Conservation (phyloP, 371 early-diverging fungal genomes). For the Apophysomyces sp. region DNA sequence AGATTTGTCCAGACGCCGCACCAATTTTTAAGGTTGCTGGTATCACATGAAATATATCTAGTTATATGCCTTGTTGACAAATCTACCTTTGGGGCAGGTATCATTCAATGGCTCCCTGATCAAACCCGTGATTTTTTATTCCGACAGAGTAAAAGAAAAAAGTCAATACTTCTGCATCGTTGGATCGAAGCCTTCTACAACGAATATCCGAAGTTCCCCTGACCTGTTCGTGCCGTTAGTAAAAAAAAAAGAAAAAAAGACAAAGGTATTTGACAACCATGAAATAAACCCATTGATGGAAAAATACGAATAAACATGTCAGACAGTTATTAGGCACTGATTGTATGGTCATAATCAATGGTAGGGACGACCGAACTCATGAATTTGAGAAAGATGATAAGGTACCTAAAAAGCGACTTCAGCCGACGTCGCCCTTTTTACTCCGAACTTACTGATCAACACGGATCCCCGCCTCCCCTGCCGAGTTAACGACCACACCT, state of each 20-base stretch:
- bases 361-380: slow-evolving; percentile 96
- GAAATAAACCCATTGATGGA: neutral
- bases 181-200: neutral
- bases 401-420: slow-evolving; percentile 51
- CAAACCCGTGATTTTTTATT: neutral
- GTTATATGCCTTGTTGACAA: neutral
- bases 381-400: slow-evolving; percentile 94
- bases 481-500: slow-evolving; percentile 17
- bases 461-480: slow-evolving; percentile 57
- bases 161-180: neutral
- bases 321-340: slow-evolving; percentile 37
- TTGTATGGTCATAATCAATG: slow-evolving; percentile 96
- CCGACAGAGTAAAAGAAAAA: neutral
- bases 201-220: neutral
- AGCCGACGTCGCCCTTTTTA: neutral
- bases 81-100: neutral
- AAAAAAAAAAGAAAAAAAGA: neutral
- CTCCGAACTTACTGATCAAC: slow-evolving; percentile 83
- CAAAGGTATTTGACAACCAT: neutral
- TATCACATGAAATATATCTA: neutral
- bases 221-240: neutral
- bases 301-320: no score
- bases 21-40: neutral
- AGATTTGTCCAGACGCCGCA: neutral
- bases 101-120: neutral